A percentile compares a stretch with the other conserved stretches of the same genome.
These are phyloP conservation scores for Thuidium tamariscinum DNA, from an alignment of 225 moss, liverwort and hornwort genomes.

Conservation along the genomic window DNA sequence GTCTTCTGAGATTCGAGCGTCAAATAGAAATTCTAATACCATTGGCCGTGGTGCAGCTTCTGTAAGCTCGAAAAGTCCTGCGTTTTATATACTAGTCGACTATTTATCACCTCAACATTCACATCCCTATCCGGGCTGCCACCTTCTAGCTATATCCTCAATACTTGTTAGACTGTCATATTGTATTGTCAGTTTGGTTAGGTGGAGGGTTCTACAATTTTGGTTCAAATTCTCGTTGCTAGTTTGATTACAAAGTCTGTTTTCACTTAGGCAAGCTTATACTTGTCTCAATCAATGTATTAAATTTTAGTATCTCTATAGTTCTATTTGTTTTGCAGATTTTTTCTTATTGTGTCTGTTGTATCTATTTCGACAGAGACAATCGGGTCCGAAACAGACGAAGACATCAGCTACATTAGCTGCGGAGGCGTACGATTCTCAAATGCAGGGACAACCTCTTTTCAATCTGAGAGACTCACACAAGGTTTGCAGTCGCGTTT, in stretches of 20 bases:
- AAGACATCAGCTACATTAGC: conserved; percentile 41
- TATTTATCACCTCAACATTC: neutral
- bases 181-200: neutral
- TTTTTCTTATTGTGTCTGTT: neutral
- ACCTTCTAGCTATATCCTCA: neutral
- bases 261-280: neutral
- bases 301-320: neutral
- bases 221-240: neutral
- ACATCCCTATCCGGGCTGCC: neutral
- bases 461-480: conserved; percentile 73
- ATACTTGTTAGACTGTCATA: neutral
- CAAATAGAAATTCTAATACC: conserved; percentile 21
- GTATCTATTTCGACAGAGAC: conserved; percentile 17
- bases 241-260: neutral
- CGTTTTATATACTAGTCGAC: neutral
- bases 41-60: conserved; percentile 32
- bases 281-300: neutral
- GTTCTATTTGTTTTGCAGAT: neutral
- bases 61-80: conserved; percentile 11
- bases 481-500: conserved; percentile 22
- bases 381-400: conserved; percentile 27
- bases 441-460: conserved; percentile 76
- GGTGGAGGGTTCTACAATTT: neutral
- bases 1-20: conserved; percentile 15
- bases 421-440: conserved; percentile 52